These are phyloP conservation scores for Ganoderma lingzhi DNA, from an alignment of 1,284 basidiomycete species.

Conservation along the genomic window DNA sequence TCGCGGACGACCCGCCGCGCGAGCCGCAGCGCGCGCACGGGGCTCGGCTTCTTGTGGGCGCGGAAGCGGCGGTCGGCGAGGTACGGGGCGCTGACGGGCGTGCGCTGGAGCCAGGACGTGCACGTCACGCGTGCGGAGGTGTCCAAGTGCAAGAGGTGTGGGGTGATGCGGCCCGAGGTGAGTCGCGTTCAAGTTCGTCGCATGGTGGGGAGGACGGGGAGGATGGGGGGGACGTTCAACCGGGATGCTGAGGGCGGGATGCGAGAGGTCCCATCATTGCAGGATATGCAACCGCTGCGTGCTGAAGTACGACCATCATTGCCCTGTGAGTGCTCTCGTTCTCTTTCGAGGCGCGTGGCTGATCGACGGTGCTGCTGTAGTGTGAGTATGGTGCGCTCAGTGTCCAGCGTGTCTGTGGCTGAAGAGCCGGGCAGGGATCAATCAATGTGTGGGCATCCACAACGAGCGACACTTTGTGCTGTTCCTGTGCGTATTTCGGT, in stretches of 20 bases:
- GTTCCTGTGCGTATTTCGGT: conserved; percentile 75
- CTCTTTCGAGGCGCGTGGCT: conserved; percentile 4
- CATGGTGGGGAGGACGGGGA: background rate
- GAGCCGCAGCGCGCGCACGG: conserved; percentile 43
- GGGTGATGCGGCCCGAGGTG: conserved; percentile 84
- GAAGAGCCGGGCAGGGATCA: conserved; percentile 78
- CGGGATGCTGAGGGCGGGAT: conserved; percentile 30
- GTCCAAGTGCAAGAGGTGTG: conserved; percentile 76
- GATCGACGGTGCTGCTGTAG: conserved; percentile 39
- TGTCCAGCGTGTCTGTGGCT: background rate
- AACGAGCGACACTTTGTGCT: conserved; percentile 97
- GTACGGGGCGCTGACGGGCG: conserved; percentile 43
- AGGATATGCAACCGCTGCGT: conserved; percentile 92
- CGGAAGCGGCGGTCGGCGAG: conserved; percentile 40
- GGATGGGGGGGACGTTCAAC: background rate
- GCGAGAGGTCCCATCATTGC: conserved; percentile 93
- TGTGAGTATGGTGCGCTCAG: conserved; percentile 47
- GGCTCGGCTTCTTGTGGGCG: conserved; percentile 61
- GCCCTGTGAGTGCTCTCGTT: conserved; percentile 69
- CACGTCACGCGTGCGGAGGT: conserved; percentile 59
- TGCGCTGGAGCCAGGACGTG: conserved; percentile 51
- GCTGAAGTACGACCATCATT: conserved; percentile 95
- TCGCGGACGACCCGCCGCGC: conserved; percentile 60
- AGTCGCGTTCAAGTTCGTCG: conserved; percentile 36
- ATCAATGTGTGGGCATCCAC: conserved; percentile 94